Conservation (phyloP, 495 filamentous ascomycete genomes). For the Trichocladium antarcticum region DNA sequence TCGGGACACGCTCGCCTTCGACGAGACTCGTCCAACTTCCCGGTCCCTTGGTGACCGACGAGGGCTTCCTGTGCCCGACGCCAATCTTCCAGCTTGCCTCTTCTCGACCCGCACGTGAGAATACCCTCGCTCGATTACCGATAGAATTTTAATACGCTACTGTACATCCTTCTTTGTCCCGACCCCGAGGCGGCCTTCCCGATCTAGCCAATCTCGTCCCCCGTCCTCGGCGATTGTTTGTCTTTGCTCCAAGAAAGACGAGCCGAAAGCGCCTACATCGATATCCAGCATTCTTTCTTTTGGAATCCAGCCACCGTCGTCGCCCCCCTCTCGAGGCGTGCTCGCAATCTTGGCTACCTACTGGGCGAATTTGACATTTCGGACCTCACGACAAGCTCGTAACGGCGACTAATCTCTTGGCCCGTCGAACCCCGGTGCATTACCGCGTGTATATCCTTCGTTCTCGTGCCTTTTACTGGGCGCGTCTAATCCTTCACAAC, state of each 20-base stretch:
- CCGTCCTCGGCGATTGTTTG: conserved; percentile 8
- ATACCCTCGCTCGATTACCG: conserved; percentile 9
- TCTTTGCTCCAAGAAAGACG: conserved; percentile 11
- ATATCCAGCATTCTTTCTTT: conserved; percentile 21
- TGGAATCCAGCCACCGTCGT: conserved; percentile 9
- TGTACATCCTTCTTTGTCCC: conserved; percentile 18
- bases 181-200: neutral
- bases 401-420: no score
- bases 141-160: conserved; percentile 24
- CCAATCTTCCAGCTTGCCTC: conserved; percentile 13
- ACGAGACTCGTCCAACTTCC: neutral
- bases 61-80: conserved; percentile 4
- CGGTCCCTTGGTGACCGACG: neutral
- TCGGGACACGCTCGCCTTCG: conserved; percentile 1
- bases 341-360: neutral
- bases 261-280: conserved; percentile 12
- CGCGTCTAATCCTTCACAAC: conserved; percentile 53
- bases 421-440: conserved; percentile 7
- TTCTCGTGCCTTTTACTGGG: conserved; percentile 40
- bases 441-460: conserved; percentile 18
- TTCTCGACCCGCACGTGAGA: conserved; percentile 23
- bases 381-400: neutral
- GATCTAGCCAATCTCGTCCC: conserved; percentile 12
- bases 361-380: neutral
- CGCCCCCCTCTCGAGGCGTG: neutral